phyloP scores from a whole-genome alignment of 176 grass and related monocot species.

The Saccharum spontaneum region DNA sequence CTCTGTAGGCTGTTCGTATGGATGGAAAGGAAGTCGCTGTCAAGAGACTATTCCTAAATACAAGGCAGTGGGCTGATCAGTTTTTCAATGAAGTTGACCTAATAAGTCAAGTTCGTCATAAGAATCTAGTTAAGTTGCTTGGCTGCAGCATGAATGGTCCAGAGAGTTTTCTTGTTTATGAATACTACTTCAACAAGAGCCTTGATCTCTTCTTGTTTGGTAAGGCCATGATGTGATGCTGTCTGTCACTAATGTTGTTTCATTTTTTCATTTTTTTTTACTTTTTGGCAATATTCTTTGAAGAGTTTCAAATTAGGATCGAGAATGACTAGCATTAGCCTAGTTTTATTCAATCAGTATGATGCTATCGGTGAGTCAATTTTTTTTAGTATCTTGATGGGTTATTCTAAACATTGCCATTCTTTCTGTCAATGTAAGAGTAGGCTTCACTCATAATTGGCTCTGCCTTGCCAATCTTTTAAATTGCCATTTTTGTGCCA shows the following conservation, averaged over 20 bases:
- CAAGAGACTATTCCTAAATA: conserved; percentile 79
- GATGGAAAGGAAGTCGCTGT: conserved; percentile 89
- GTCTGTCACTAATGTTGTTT: neutral
- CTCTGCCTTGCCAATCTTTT: neutral
- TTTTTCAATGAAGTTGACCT: conserved; percentile 82
- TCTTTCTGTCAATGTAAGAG: neutral
- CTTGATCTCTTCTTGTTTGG: conserved; percentile 86
- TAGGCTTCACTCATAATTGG: neutral
- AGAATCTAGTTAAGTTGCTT: conserved; percentile 78
- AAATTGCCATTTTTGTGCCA: neutral
- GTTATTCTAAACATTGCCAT: neutral
- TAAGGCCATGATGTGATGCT: conserved; percentile 27
- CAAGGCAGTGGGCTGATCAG: conserved; percentile 74
- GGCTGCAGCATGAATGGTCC: conserved; percentile 83
- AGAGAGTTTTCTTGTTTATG: conserved; percentile 87
- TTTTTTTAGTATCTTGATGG: neutral
- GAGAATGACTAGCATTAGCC: neutral
- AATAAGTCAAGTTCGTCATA: conserved; percentile 88
- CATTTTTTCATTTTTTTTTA: conserved; percentile 6
- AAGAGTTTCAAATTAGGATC: neutral
- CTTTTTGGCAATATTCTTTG: neutral
- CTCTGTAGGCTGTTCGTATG: conserved; percentile 57
- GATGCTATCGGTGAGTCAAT: neutral
- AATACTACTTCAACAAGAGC: conserved; percentile 82
- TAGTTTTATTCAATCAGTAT: conserved; percentile 2